A percentile compares a stretch with the other conserved stretches of the same genome.
Evolutionary conservation across 2,329 filamentous ascomycete genomes (phyloP).

Genomic region (Cadophora sp.): DNA sequence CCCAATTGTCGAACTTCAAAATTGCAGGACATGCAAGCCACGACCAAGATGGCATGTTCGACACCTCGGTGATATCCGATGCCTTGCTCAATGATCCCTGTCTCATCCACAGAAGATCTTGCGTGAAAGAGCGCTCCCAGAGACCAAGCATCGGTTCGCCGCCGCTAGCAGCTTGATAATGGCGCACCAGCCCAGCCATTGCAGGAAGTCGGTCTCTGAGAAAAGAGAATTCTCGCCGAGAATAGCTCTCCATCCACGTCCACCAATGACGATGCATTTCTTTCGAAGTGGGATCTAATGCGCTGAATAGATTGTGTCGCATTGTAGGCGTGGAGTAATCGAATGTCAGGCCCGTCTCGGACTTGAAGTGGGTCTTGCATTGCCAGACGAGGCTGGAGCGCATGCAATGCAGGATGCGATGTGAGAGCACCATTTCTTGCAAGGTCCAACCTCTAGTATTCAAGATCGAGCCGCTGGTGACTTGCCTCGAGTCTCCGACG

Average conservation of each 20-base stretch:
- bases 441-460: constrained; percentile 15
- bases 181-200: not conserved
- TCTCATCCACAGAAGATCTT: constrained; percentile 14
- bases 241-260: constrained; percentile 17
- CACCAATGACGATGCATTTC: not conserved
- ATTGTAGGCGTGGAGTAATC: not conserved
- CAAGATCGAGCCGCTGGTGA: not conserved
- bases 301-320: not conserved
- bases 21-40: constrained; percentile 11
- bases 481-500: not conserved
- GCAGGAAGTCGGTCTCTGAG: constrained; percentile 8
- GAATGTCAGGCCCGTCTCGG: not conserved
- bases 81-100: not conserved
- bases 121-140: not conserved
- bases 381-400: not conserved
- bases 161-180: constrained; percentile 4
- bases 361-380: not conserved
- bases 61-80: not conserved
- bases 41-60: constrained; percentile 16
- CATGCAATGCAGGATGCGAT: constrained; percentile 16
- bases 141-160: constrained; percentile 10
- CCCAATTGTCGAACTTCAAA: constrained; percentile 1
- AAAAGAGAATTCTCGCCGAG: not conserved
- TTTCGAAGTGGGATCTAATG: not conserved
- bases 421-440: constrained; percentile 19